These are phyloP conservation scores for Skeletonema costatum DNA, from an alignment of 108 stramenopile genomes.

Conservation along the genomic window DNA sequence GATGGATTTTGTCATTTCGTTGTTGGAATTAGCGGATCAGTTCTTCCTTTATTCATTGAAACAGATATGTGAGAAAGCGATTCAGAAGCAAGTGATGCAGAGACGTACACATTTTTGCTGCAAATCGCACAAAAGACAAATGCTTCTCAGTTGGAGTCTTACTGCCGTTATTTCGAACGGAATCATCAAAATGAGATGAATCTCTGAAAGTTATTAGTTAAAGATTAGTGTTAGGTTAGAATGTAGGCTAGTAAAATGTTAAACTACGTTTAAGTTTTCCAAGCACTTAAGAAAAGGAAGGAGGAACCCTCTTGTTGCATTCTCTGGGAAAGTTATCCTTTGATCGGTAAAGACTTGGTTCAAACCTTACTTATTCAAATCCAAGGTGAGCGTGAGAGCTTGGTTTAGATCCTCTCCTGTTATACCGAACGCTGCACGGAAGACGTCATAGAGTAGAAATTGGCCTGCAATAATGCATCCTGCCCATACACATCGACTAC, in stretches of 20 bases:
- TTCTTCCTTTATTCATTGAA: conserved; percentile 94
- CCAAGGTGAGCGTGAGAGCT: conserved; percentile 39
- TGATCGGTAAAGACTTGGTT: too few species aligned
- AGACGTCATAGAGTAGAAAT: conserved; percentile 93
- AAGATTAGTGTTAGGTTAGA: conserved; percentile 4
- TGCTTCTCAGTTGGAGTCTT: conserved; percentile 75
- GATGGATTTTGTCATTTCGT: conserved; percentile 64
- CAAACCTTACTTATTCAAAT: too few species aligned
- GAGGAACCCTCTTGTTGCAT: too few species aligned
- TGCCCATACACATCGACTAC: conserved; percentile 92
- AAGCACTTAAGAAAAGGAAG: too few species aligned
- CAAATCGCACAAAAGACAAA: conserved; percentile 85
- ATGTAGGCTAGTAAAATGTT: neutral
- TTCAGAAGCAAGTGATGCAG: conserved; percentile 67
- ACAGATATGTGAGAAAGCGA: conserved; percentile 76
- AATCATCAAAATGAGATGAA: conserved; percentile 35
- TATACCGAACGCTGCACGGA: conserved; percentile 82
- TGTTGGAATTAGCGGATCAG: conserved; percentile 91
- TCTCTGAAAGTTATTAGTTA: neutral
- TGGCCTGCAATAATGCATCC: conserved; percentile 91
- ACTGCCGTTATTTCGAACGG: conserved; percentile 85
- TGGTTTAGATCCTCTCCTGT: conserved; percentile 81
- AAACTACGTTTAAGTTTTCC: too few species aligned
- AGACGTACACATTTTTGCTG: conserved; percentile 75
- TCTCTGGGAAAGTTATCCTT: too few species aligned